Base-by-base conservation (phyloP, 805 yeast genomes). In the Kregervanrija pseudodelftensis region DNA sequence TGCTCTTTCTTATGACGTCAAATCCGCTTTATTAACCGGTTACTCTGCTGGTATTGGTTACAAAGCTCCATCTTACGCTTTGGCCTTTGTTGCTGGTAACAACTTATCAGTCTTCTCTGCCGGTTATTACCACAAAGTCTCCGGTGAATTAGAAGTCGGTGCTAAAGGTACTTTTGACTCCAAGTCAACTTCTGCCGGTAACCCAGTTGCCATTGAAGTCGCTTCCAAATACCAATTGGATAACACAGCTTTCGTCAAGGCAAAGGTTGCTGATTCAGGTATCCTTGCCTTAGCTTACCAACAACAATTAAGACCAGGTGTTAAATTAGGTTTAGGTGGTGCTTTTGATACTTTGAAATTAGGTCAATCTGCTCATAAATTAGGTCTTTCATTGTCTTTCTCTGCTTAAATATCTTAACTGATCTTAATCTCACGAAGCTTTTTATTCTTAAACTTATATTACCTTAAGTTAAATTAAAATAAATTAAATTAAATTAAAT, bases 141-240 rank as follows among this genome's bases (percentile, higher is more conserved):
- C 89, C 59, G 86, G 95, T 55, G 70, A 74, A 59, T 87, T 91
- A 59, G 96, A 93, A 79, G 95, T 89, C 60, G 99, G 97, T 75
- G 95, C 97, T 63, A 90, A 86, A 78, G 96, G 96, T 61, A 82
- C 93, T 56, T 87, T 91, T 81, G 96, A 89, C 74, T 81, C 95
- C 52, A 77, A 79, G 68, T 66, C 79, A 39, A 68, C 84, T 41
- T 79, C 89, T 56, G 77, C 85, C 66, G 72, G 78, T 58, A 76
- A 82, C 67, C 82, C 80, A 63, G 96, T 90, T 60, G 87, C 84
- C 63, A 81, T 93, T 61, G 99, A 93, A 78, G 85, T 90, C 55
- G 98, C 96, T 60, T 80, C 96, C 68, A 91, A 88, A 80, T 91
- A 91, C 80, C 72, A 75, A 57, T 81, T 95, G 65, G 99, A 93